These are phyloP conservation scores for Paspalum vaginatum DNA, from an alignment of 176 grass and related monocot genomes.

Conservation along the genomic window DNA sequence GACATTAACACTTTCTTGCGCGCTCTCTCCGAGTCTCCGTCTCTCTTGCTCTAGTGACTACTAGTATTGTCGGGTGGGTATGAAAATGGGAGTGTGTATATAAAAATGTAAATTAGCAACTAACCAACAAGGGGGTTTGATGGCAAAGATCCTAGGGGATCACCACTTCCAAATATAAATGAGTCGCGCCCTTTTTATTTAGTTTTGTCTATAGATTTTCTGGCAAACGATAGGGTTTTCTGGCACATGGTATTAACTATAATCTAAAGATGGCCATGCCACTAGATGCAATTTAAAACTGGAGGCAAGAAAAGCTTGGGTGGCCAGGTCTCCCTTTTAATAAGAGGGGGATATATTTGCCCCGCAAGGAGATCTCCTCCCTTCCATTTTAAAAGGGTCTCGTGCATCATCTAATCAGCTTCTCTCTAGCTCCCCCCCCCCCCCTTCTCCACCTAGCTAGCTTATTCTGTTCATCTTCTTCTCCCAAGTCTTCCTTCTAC, in stretches of 20 bases:
- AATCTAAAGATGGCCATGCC: conserved; percentile 43
- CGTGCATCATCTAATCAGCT: conserved; percentile 42
- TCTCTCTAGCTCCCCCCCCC: not conserved
- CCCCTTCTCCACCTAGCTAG: conserved; percentile 12
- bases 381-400: conserved; percentile 64
- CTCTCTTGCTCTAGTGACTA: no score
- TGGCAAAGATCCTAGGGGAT: conserved; percentile 51
- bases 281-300: conserved; percentile 45
- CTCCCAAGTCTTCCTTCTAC: conserved; percentile 47
- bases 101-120: conserved; percentile 12
- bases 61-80: not conserved
- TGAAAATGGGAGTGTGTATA: not conserved
- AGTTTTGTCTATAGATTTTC: conserved; percentile 29
- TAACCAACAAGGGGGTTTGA: conserved; percentile 24
- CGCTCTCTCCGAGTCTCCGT: no score
- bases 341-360: conserved; percentile 47
- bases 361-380: conserved; percentile 59
- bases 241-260: conserved; percentile 52
- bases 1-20: not conserved
- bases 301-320: conserved; percentile 53
- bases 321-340: conserved; percentile 54
- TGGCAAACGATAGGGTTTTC: conserved; percentile 41
- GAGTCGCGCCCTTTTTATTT: not conserved
- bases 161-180: conserved; percentile 44
- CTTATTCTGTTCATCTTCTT: conserved; percentile 36